phyloP scores from a whole-genome alignment of 495 filamentous ascomycete species.

The Annulohypoxylon stygium region DNA sequence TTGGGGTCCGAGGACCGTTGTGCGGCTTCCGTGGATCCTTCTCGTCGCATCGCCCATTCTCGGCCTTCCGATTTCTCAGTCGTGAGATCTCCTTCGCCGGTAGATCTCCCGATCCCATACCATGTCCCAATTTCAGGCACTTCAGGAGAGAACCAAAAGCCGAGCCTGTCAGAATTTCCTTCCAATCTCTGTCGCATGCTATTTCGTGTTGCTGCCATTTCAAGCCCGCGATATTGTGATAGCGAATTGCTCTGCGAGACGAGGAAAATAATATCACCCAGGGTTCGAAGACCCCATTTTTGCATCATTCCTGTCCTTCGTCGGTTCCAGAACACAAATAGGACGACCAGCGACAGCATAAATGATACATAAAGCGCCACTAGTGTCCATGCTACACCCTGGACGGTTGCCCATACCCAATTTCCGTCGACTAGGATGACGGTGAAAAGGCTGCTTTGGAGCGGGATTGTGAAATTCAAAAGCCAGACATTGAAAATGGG shows the following conservation, averaged over 20 bases:
- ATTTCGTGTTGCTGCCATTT: conserved; percentile 68
- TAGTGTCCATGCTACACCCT: conserved; percentile 81
- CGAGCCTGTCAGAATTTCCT: conserved; percentile 72
- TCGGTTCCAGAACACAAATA: conserved; percentile 65
- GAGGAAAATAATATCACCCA: conserved; percentile 81
- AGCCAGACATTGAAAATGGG: conserved; percentile 61
- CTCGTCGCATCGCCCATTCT: conserved; percentile 43
- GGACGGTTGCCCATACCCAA: conserved; percentile 86
- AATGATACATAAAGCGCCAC: conserved; percentile 79
- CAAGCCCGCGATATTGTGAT: conserved; percentile 69
- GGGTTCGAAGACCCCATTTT: conserved; percentile 80
- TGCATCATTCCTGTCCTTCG: conserved; percentile 75
- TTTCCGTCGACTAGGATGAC: conserved; percentile 55
- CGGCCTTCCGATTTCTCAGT: conserved; percentile 45
- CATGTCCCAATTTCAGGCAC: conserved; percentile 53
- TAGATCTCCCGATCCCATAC: conserved; percentile 57
- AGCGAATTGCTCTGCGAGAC: conserved; percentile 84
- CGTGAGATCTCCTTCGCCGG: conserved; percentile 50
- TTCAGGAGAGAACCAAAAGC: conserved; percentile 77
- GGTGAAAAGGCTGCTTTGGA: conserved; percentile 63
- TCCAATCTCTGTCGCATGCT: conserved; percentile 62
- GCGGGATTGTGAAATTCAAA: conserved; percentile 60
- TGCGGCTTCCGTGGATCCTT: conserved; percentile 34
- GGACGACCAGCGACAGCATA: conserved; percentile 65
- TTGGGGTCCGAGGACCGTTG: conserved; percentile 21